phyloP scores from a whole-genome alignment of 78 protist genomes.

The Dictyostelium firmibasis region DNA sequence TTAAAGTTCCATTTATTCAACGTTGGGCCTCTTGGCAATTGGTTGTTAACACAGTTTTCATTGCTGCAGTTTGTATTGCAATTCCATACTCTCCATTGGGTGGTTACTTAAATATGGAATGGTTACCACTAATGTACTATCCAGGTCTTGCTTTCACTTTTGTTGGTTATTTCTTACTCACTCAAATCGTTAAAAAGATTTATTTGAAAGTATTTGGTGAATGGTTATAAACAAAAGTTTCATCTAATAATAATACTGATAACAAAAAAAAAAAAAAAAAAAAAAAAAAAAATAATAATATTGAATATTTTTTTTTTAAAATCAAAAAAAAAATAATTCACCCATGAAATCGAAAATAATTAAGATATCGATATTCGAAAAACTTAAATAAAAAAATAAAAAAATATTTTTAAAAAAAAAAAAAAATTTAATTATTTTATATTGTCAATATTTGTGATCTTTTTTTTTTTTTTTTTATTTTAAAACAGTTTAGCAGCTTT shows the following conservation, averaged over 20 bases:
- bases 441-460: no score
- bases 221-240: constrained; percentile 62
- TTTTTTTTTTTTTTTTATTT: no score
- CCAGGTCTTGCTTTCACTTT: constrained; percentile 68
- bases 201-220: constrained; percentile 37
- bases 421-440: no score
- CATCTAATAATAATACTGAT: not conserved
- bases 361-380: not conserved
- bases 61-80: constrained; percentile 53
- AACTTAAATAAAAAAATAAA: not conserved
- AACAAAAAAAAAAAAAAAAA: no score
- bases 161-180: constrained; percentile 65
- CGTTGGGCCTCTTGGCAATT: constrained; percentile 81
- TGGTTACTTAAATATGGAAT: not conserved
- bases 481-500: no score
- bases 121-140: constrained; percentile 35
- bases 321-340: not conserved
- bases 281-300: not conserved
- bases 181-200: constrained; percentile 54
- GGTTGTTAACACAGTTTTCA: constrained; percentile 29
- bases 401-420: no score
- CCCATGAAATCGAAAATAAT: not conserved
- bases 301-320: not conserved
- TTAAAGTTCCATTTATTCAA: constrained; percentile 60
- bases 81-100: constrained; percentile 62